These are phyloP conservation scores for Evansstolkia leycettana DNA, from an alignment of 495 filamentous ascomycete species.

Conservation along the genomic window DNA sequence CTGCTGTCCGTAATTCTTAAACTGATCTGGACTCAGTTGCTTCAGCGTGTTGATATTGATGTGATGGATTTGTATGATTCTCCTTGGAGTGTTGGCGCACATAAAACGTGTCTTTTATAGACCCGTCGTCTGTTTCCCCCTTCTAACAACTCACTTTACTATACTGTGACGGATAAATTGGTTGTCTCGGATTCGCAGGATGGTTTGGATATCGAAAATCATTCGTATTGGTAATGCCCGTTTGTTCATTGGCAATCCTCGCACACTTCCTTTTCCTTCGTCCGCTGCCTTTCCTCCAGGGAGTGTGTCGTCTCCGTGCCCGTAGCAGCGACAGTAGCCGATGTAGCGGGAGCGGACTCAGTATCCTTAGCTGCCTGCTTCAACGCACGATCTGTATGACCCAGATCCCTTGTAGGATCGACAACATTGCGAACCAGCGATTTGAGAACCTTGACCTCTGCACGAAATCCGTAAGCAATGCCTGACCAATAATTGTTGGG, in stretches of 20 bases:
- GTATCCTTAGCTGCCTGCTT: constrained; percentile 10
- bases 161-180: too few species aligned
- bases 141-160: too few species aligned
- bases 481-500: constrained; percentile 1
- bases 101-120: too few species aligned
- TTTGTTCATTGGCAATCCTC: constrained; percentile 33
- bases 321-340: constrained; percentile 2
- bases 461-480: background rate
- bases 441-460: constrained; percentile 84
- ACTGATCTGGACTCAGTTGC: too few species aligned
- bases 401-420: constrained; percentile 62
- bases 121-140: too few species aligned
- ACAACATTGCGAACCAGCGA: constrained; percentile 74
- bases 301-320: too few species aligned
- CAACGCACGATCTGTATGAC: constrained; percentile 61
- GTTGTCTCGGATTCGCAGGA: too few species aligned
- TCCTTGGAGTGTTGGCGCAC: too few species aligned
- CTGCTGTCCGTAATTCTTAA: too few species aligned
- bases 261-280: constrained; percentile 16
- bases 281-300: background rate
- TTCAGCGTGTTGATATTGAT: too few species aligned
- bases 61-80: too few species aligned
- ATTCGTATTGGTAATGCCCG: background rate
- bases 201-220: too few species aligned
- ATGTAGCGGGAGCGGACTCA: constrained; percentile 1